Evolutionary conservation across 495 filamentous ascomycete species (phyloP), one percentile per base, ranked within the genome.

Genomic region (Penicillium verhagenii): DNA sequence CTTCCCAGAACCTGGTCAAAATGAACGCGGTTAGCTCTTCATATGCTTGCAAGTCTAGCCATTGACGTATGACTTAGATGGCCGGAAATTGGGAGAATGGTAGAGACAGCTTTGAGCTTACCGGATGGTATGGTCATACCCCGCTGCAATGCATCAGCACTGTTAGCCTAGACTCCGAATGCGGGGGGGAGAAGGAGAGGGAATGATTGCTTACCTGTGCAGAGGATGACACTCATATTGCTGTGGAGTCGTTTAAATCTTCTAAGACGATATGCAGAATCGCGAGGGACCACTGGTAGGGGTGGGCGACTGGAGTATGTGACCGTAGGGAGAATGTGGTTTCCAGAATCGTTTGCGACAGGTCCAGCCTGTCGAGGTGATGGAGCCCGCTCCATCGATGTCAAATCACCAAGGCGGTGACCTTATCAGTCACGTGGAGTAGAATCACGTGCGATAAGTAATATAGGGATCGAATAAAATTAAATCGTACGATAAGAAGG

Each of bases 91-190:
- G 14, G 16, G 5, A 16, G 23, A 0, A 39, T 28, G 33, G 10
- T 10, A 7, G 16, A 6, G 1, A 39, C 14, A 23, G 21, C 7
- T 23, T 16, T 47, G 16, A 38, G 67, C 82, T 67, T 82, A 96
- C 92, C 94, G 85, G 63, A 98, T 98, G 35, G 94, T 97, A 76
- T 98, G 94, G 79, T 98, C 94, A 75, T 98, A 97, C 61, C 94
- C 95, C 72, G 94, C 94, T 90, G 73, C 69, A 49, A 50, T n/a
- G 28, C 23, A 53, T 26, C 45, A 55, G n/a, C 40, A 57, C 46
- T 59, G 67, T 76, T 52, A 72, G 67, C 39, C 54, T 51, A 64
- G 53, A 59, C 63, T 11, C 21, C 48, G 49, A 67, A 65, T 65
- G 61, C 54, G 61, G 58, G 64, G 56, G 21, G 33, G 25, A 70